Evolutionary conservation across 768 basidiomycete genomes (phyloP).

Genomic region (Cantharellus anzutake): DNA sequence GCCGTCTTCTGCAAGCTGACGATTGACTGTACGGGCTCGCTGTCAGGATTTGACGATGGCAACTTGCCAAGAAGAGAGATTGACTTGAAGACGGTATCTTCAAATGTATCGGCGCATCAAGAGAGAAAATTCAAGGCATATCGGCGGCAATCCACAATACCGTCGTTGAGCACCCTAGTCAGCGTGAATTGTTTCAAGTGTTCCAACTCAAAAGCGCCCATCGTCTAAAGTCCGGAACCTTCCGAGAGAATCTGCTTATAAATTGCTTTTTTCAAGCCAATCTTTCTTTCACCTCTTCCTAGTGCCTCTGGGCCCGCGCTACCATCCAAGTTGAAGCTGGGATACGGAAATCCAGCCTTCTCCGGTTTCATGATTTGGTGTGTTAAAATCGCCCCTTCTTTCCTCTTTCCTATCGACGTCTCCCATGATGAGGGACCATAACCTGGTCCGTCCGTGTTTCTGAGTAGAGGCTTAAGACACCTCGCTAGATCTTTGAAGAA

Average conservation of each 20-base stretch:
- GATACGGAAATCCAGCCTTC: not conserved
- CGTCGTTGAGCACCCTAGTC: no score
- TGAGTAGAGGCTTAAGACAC: slow-evolving; percentile 1
- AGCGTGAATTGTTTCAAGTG: not conserved
- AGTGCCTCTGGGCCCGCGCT: not conserved
- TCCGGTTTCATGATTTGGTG: no score
- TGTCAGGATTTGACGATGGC: not conserved
- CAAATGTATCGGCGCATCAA: not conserved
- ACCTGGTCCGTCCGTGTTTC: not conserved
- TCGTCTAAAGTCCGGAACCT: no score
- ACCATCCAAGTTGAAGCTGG: not conserved
- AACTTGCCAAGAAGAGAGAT: not conserved
- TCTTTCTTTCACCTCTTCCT: not conserved
- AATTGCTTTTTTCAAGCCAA: not conserved
- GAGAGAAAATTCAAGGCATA: not conserved
- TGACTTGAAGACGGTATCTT: not conserved
- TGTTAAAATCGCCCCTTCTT: not conserved
- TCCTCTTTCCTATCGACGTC: not conserved
- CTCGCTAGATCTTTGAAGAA: not conserved
- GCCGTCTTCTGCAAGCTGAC: slow-evolving; percentile 64
- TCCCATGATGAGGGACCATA: not conserved
- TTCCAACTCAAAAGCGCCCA: not conserved
- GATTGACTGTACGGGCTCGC: slow-evolving; percentile 17
- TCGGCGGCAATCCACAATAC: not conserved
- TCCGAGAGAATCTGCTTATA: not conserved